These are phyloP conservation scores for Pseudocercospora musae DNA, from an alignment of 2,329 filamentous ascomycete species.

Conservation along the genomic window DNA sequence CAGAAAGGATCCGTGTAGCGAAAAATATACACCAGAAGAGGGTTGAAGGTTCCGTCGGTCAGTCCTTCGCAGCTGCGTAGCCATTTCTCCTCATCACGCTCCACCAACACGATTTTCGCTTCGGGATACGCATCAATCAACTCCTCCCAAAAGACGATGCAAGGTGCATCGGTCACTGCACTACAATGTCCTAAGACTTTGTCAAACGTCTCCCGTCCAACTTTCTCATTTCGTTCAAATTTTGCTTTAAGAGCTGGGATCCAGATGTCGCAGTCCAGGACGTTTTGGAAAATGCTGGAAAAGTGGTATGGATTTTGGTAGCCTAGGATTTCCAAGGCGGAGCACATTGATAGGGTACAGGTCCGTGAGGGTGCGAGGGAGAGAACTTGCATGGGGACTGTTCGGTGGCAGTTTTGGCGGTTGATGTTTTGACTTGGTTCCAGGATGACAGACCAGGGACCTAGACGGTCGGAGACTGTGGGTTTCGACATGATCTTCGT, in stretches of 20 bases:
- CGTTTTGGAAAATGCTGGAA: background rate
- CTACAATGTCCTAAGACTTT: slow-evolving; percentile 30
- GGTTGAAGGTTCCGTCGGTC: background rate
- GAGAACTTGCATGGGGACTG: slow-evolving; percentile 16
- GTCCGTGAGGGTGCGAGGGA: slow-evolving; percentile 19
- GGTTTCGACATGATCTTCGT: background rate
- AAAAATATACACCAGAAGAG: background rate
- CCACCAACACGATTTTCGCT: slow-evolving; percentile 24
- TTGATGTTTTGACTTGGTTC: background rate
- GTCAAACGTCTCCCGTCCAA: slow-evolving; percentile 26
- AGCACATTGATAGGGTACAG: slow-evolving; percentile 17
- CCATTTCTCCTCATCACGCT: slow-evolving; percentile 29
- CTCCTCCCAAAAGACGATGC: slow-evolving; percentile 17
- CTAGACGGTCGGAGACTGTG: background rate
- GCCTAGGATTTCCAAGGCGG: slow-evolving; percentile 18
- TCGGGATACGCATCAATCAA: slow-evolving; percentile 30
- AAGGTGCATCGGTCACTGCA: slow-evolving; percentile 34
- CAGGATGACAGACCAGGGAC: background rate
- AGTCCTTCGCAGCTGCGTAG: slow-evolving; percentile 4
- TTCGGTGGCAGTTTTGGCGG: background rate
- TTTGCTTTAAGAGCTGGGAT: background rate
- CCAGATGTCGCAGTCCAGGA: slow-evolving; percentile 1
- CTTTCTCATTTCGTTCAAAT: background rate
- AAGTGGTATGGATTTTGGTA: slow-evolving; percentile 5
- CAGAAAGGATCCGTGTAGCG: background rate